These are phyloP conservation scores for Ajuga reptans DNA, from an alignment of 305 asterid species.

Conservation along the genomic window DNA sequence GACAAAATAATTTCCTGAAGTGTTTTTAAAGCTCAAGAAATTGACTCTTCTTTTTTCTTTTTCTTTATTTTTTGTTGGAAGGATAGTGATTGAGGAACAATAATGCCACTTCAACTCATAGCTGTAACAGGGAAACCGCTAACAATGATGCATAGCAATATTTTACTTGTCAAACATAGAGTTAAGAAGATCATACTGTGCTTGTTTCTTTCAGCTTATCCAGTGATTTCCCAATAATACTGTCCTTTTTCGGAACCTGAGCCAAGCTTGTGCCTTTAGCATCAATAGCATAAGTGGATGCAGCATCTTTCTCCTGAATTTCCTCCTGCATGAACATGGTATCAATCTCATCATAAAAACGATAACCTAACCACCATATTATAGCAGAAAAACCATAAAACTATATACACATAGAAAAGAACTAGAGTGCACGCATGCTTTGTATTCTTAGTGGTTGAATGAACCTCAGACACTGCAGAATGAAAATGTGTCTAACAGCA, in stretches of 20 bases:
- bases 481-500: not conserved
- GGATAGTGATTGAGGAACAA: too few species aligned
- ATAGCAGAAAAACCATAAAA: conserved; percentile 14
- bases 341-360: conserved; percentile 20
- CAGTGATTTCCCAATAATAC: conserved; percentile 65
- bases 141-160: not conserved
- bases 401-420: not conserved
- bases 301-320: conserved; percentile 39
- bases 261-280: conserved; percentile 38
- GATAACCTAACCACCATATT: conserved; percentile 14
- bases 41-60: not conserved
- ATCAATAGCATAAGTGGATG: conserved; percentile 31
- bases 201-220: conserved; percentile 85
- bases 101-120: conserved; percentile 14
- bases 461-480: not conserved
- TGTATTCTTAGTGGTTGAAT: not conserved
- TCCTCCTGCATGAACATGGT: conserved; percentile 49
- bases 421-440: not conserved
- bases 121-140: not conserved
- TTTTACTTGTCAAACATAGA: conserved; percentile 18
- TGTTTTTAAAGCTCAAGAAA: not conserved
- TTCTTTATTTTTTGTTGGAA: too few species aligned
- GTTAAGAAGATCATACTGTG: conserved; percentile 47
- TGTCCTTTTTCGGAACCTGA: conserved; percentile 58
- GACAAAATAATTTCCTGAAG: not conserved